Conservation (phyloP, 2,329 filamentous ascomycete species). For the Fusarium vanettenii region DNA sequence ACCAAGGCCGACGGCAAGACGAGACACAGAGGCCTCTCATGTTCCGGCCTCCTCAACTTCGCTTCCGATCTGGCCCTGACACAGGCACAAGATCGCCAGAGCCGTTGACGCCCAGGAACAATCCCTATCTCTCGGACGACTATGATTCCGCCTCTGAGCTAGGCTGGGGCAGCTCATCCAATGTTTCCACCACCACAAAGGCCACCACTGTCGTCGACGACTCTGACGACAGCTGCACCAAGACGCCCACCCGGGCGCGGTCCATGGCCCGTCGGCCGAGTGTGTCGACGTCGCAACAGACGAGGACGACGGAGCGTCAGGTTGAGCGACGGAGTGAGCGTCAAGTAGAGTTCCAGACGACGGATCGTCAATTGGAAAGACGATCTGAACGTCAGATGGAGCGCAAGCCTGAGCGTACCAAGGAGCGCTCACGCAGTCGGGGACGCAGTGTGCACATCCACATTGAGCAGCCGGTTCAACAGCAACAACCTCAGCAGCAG, state of each 20-base stretch:
- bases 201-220: slow-evolving; percentile 38
- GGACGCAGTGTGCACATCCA: slow-evolving; percentile 45
- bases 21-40: slow-evolving; percentile 30
- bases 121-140: slow-evolving; percentile 39
- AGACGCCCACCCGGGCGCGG: slow-evolving; percentile 34
- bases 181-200: slow-evolving; percentile 36
- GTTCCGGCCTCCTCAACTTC: slow-evolving; percentile 41
- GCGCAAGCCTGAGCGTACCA: slow-evolving; percentile 33
- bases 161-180: slow-evolving; percentile 37
- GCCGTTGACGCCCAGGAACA: slow-evolving; percentile 32
- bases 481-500: slow-evolving; percentile 27
- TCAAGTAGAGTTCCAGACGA: slow-evolving; percentile 23
- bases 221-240: slow-evolving; percentile 38
- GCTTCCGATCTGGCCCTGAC: slow-evolving; percentile 39
- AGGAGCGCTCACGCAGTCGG: slow-evolving; percentile 40
- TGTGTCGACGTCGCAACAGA: slow-evolving; percentile 26
- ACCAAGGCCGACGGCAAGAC: neutral
- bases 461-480: slow-evolving; percentile 34
- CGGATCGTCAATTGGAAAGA: slow-evolving; percentile 11
- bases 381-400: slow-evolving; percentile 21
- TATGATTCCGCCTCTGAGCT: slow-evolving; percentile 42
- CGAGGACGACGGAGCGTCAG: slow-evolving; percentile 30
- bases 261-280: slow-evolving; percentile 32
- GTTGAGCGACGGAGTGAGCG: slow-evolving; percentile 23
- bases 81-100: slow-evolving; percentile 26